A percentile compares a stretch with the other conserved stretches of the same genome.
Evolutionary conservation across 306 rosid species (phyloP).

Genomic region (Urtica urens): DNA sequence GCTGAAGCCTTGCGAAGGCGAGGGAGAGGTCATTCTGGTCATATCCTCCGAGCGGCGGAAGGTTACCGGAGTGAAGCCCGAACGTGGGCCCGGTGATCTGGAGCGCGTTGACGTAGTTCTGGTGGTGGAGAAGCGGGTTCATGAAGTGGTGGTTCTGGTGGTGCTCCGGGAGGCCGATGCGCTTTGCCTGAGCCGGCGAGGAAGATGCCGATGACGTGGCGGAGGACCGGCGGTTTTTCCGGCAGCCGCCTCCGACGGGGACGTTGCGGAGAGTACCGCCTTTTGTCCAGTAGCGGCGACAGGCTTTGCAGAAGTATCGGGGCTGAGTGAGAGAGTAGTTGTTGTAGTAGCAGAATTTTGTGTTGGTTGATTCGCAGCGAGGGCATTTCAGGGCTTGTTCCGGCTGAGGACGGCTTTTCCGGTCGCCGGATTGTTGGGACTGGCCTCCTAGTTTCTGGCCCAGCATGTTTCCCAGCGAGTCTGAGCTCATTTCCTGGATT

Average conservation of each 20-base stretch:
- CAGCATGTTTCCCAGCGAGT: constrained; percentile 72
- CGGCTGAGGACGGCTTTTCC: constrained; percentile 66
- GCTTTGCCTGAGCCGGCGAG: constrained; percentile 1
- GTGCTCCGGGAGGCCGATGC: too few species aligned
- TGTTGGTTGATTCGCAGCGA: constrained; percentile 84
- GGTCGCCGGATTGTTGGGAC: constrained; percentile 41
- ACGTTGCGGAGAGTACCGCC: constrained; percentile 94
- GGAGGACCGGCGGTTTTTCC: constrained; percentile 80
- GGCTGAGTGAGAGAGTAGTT: constrained; percentile 93
- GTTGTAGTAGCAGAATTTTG: constrained; percentile 97
- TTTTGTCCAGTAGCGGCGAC: constrained; percentile 97
- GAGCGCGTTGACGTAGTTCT: too few species aligned
- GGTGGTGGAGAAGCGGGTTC: background rate
- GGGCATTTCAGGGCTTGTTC: constrained; percentile 86
- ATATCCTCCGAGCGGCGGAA: constrained; percentile 19
- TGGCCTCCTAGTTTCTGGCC: background rate
- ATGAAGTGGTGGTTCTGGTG: background rate
- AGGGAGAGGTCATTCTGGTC: constrained; percentile 64
- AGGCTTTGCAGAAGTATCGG: constrained; percentile 89
- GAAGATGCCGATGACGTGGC: constrained; percentile 35
- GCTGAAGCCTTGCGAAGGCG: constrained; percentile 78
- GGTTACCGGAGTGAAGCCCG: constrained; percentile 14
- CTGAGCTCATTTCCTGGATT: constrained; percentile 63
- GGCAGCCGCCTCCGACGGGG: constrained; percentile 97
- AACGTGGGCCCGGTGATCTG: background rate